A percentile compares a stretch with the other conserved stretches of the same genome.
phyloP scores from a whole-genome alignment of 2,329 filamentous ascomycete species.

The Ceratocystis colombiana region DNA sequence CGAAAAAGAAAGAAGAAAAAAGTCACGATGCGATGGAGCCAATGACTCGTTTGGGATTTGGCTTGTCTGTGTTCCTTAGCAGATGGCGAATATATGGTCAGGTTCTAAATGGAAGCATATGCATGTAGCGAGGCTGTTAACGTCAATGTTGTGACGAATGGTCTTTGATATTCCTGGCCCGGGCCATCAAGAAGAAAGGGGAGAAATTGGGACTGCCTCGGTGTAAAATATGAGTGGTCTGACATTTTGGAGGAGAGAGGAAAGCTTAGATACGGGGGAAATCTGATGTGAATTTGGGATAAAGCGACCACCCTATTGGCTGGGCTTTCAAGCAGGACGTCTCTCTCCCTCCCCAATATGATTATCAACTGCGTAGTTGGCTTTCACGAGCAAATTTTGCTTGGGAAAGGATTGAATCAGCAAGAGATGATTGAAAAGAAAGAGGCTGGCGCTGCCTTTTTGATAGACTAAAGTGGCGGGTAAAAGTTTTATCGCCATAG shows the following conservation, averaged over 20 bases:
- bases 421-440: slow-evolving; percentile 12
- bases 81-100: slow-evolving; percentile 6
- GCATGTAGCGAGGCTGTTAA: neutral
- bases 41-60: neutral
- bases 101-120: slow-evolving; percentile 10
- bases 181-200: neutral
- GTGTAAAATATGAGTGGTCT: neutral
- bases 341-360: too few relatives aligned
- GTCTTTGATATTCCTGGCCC: neutral
- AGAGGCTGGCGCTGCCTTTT: slow-evolving; percentile 19
- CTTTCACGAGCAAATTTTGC: neutral
- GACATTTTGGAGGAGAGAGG: neutral
- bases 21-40: neutral
- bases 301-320: neutral
- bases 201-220: neutral
- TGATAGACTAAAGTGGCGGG: slow-evolving; percentile 23
- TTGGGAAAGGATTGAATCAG: neutral
- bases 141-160: neutral
- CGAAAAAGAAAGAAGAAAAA: neutral
- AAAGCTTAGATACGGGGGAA: neutral
- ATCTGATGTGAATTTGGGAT: neutral
- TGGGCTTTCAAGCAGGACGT: neutral
- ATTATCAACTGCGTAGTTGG: neutral
- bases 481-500: slow-evolving; percentile 21
- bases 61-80: slow-evolving; percentile 3